Evolutionary conservation across 331 rosid genomes (phyloP), one percentile per base, ranked within the genome.

Genomic region (Pyracantha coccinea): DNA sequence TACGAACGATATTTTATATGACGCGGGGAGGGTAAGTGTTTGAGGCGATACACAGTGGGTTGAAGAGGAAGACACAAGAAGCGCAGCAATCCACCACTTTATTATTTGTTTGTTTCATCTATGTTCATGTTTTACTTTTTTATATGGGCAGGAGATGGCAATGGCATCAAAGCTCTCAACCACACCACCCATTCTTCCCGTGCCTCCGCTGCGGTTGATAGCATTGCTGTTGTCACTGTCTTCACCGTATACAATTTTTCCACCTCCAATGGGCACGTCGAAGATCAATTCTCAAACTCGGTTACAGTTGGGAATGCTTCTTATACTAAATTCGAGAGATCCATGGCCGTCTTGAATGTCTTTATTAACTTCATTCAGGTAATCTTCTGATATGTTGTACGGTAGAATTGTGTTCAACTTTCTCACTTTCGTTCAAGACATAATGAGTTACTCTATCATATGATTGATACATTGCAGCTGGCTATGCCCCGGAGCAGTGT

Each of bases 361-460:
- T 92, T 90, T 77, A 64, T 94, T 64, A 84, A 85, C 81, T 94
- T 94, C 85, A 89, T 92, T 82, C 88, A 88, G 97, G 97, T 90
- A 93, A 24, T 86, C 76, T n/a, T 92, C 99, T 75, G 92, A 88
- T 83, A 85, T 94, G 80, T 5, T 24, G 2, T 8, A 20, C 27
- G 0, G 25, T 55, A 55, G 61, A 20, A 55, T 17, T 55, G 5
- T 0, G 61, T 55, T 55, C 17, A 16, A 16, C 55, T 50, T 50
- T 4, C 55, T n/a, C 61, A 53, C 13, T 15, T 8, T 62, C 27
- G 47, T 31, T 33, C 47, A 29, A n/a, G 75, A 12, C 45, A 38
- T 38, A 38, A 38, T 38, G 45, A 38, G 13, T 38, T 38, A 38
- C 45, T 10, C 45, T 38, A 38, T 38, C 45, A 38, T 59, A 3